These are phyloP conservation scores for Clathrospora elynae DNA, from an alignment of 2,329 filamentous ascomycete genomes.

Conservation along the genomic window DNA sequence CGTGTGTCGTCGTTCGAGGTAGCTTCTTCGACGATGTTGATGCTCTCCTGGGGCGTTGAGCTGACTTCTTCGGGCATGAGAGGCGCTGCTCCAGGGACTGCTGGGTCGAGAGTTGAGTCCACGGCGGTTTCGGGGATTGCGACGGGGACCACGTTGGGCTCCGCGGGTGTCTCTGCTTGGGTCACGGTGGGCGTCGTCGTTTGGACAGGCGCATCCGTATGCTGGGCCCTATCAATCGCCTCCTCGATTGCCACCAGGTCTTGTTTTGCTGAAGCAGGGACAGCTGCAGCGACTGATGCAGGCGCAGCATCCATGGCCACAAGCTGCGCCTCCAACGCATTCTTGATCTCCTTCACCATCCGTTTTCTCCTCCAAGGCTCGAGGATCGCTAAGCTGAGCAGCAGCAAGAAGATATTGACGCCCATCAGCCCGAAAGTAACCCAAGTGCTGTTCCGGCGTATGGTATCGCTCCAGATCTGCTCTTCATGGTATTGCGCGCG, in stretches of 20 bases:
- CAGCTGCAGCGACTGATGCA: slow-evolving; percentile 7
- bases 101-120: slow-evolving; percentile 12
- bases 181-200: slow-evolving; percentile 6
- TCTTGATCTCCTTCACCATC: slow-evolving; percentile 74
- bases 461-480: slow-evolving; percentile 99
- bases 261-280: slow-evolving; percentile 4
- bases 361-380: slow-evolving; percentile 88
- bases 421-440: slow-evolving; percentile 98
- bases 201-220: not conserved
- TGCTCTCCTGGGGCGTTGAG: slow-evolving; percentile 16
- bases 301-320: slow-evolving; percentile 20
- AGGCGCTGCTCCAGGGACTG: slow-evolving; percentile 7
- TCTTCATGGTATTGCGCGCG: slow-evolving; percentile 95
- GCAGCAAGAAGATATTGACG: slow-evolving; percentile 86
- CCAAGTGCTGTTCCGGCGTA: slow-evolving; percentile 95
- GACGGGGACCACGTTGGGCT: slow-evolving; percentile 8
- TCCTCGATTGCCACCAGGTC: slow-evolving; percentile 22
- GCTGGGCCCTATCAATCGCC: slow-evolving; percentile 29
- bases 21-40: slow-evolving; percentile 24
- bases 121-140: slow-evolving; percentile 1
- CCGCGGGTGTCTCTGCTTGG: slow-evolving; percentile 5
- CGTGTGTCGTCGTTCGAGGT: slow-evolving; percentile 13
- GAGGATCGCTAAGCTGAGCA: slow-evolving; percentile 84
- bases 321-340: slow-evolving; percentile 42
- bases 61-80: slow-evolving; percentile 15